Conservation (phyloP, 176 grass and related monocot species). For the barley (Hordeum vulgare) region DNA sequence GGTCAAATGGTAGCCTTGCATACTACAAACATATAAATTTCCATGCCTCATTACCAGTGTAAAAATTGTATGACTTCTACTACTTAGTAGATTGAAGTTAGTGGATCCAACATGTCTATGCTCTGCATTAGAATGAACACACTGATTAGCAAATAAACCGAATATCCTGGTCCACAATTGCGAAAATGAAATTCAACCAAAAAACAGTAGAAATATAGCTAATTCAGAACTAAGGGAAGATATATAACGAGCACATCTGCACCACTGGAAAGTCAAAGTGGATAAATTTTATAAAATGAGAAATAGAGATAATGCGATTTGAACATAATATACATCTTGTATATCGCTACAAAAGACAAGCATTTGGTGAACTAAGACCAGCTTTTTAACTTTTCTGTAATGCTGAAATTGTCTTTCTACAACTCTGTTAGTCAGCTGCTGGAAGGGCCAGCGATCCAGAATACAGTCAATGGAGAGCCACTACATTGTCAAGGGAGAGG, state of each 20-base stretch:
- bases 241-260: neutral
- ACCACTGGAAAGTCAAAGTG: neutral
- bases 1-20: too few species aligned
- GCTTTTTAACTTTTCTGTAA: neutral
- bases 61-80: too few species aligned
- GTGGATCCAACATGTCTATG: slow-evolving; percentile 98
- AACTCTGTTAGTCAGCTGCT: neutral
- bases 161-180: slow-evolving; percentile 18
- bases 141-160: neutral
- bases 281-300: neutral
- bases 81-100: slow-evolving; percentile 97
- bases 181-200: neutral
- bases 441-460: neutral
- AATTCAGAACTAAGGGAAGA: neutral
- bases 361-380: neutral
- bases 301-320: neutral
- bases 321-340: neutral
- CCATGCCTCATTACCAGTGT: too few species aligned
- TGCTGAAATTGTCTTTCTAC: neutral
- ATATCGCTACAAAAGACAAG: neutral
- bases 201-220: too few species aligned
- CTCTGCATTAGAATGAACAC: slow-evolving; percentile 50
- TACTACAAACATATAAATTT: too few species aligned
- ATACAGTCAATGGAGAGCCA: too few species aligned
- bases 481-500: too few species aligned